These are phyloP conservation scores for Pythium pyrilobum DNA, from an alignment of 352 stramenopile genomes.

Conservation along the genomic window DNA sequence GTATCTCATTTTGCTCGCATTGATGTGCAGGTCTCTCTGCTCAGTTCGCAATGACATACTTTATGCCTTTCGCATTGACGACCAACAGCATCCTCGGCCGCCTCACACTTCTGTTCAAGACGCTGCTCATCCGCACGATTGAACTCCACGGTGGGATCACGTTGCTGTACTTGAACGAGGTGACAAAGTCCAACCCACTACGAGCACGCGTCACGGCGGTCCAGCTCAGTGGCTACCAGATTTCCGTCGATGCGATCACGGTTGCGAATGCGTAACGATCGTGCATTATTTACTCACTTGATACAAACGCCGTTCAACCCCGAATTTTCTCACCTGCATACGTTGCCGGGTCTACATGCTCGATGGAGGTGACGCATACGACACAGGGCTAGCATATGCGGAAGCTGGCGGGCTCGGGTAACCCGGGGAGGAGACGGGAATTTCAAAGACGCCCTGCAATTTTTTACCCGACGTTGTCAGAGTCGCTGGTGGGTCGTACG, in stretches of 20 bases:
- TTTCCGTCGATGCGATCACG: conserved; percentile 39
- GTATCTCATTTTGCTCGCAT: no score
- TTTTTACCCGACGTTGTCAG: background rate
- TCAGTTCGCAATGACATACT: conserved; percentile 85
- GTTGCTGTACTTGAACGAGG: conserved; percentile 73
- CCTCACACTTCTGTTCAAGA: conserved; percentile 55
- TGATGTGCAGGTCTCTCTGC: conserved; percentile 27
- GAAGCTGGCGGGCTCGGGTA: conserved; percentile 40
- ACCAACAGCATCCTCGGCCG: conserved; percentile 75
- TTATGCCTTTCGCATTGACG: conserved; percentile 77
- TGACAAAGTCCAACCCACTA: conserved; percentile 76
- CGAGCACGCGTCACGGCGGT: conserved; percentile 62
- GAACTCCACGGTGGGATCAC: conserved; percentile 62
- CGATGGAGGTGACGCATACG: conserved; percentile 13
- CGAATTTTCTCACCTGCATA: conserved; percentile 1
- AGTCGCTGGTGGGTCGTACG: background rate
- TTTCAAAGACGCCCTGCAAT: conserved; percentile 61
- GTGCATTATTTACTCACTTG: background rate
- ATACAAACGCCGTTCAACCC: background rate
- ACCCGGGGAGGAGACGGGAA: conserved; percentile 28
- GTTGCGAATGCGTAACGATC: conserved; percentile 50
- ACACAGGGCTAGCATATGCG: conserved; percentile 18
- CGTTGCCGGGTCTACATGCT: conserved; percentile 6
- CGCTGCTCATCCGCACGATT: conserved; percentile 51
- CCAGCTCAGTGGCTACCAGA: conserved; percentile 63